Base-by-base conservation (phyloP, 495 filamentous ascomycete genomes). In the Aspergillus homomorphus region DNA sequence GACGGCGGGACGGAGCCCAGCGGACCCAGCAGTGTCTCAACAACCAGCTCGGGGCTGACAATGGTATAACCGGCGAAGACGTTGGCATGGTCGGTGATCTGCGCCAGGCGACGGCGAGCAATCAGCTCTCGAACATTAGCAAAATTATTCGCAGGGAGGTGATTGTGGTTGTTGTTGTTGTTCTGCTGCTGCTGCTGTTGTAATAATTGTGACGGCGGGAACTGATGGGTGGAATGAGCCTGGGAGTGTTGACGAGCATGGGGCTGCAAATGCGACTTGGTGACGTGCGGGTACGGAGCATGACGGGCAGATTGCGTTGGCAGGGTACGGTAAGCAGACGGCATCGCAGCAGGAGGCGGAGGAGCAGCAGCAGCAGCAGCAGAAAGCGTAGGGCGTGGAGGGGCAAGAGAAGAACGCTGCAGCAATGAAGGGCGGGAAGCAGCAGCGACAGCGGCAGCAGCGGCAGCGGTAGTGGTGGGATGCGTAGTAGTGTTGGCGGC, bases 21-120 rank as follows among this genome's bases (percentile, higher is more conserved):
- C 52, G 76, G 76, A 16, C 76, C 76, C 67, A 79, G 58, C 46
- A 79, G 63, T 22, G 75, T 77, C 51, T 79, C 75, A 45, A 79
- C 74, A 54, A 79, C 76, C 68, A 77, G 61, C 66, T 79, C 74
- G 44, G 76, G 74, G 60, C 73, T 69, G 57, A 79, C 75, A 59
- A 79, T 79, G 28, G 66, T 75, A 62, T 79, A 79, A 28, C 76
- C 76, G 56, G 75, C 76, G 51, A 77, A 77, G 15, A 77, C 69
- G 68, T 79, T 79, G 67, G 74, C 74, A 69, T 79, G 76, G 62
- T 79, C 76, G 70, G 76, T 79, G 57, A 79, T 79, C 63, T 79
- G 75, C 30, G 68, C 71, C 58, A 79, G 68, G n/a, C 75, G 76
- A 21, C 76, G 76, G n/a, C 76, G 76, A 62, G 75, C 73, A 44